phyloP scores from a whole-genome alignment of 768 basidiomycete genomes.

The Mycena amicta region DNA sequence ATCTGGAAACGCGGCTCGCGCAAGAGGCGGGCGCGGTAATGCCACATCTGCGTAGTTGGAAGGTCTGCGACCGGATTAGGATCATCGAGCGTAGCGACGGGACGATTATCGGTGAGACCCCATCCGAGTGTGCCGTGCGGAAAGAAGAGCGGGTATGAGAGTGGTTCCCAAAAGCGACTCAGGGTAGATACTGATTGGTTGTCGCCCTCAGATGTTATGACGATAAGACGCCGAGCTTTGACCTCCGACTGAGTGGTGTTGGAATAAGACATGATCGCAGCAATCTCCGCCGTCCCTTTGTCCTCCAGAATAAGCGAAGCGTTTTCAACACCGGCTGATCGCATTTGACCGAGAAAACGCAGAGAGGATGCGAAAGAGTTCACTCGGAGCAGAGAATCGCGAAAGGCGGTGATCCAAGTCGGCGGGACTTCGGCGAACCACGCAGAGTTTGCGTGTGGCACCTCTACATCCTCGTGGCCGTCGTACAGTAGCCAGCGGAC shows the following conservation, averaged over 20 bases:
- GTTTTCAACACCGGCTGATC: not conserved
- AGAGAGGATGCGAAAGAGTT: no score
- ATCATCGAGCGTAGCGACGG: not conserved
- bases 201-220: no score
- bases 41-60: no score
- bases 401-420: not conserved
- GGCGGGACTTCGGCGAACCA: not conserved
- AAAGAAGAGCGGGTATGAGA: no score
- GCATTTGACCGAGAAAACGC: not conserved
- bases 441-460: not conserved
- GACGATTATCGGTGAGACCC: slow-evolving; percentile 12
- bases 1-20: no score
- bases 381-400: no score
- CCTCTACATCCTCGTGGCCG: not conserved
- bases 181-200: no score
- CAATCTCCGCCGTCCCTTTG: no score
- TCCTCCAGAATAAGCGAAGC: slow-evolving; percentile 16
- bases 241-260: slow-evolving; percentile 11
- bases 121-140: no score
- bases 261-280: slow-evolving; percentile 11
- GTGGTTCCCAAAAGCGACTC: slow-evolving; percentile 30
- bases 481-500: slow-evolving; percentile 30
- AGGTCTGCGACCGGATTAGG: no score
- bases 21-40: no score
- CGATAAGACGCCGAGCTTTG: slow-evolving; percentile 12